Evolutionary conservation across 805 yeast genomes (phyloP), one percentile per base, ranked within the genome.

Genomic region (Starmerella powellii): DNA sequence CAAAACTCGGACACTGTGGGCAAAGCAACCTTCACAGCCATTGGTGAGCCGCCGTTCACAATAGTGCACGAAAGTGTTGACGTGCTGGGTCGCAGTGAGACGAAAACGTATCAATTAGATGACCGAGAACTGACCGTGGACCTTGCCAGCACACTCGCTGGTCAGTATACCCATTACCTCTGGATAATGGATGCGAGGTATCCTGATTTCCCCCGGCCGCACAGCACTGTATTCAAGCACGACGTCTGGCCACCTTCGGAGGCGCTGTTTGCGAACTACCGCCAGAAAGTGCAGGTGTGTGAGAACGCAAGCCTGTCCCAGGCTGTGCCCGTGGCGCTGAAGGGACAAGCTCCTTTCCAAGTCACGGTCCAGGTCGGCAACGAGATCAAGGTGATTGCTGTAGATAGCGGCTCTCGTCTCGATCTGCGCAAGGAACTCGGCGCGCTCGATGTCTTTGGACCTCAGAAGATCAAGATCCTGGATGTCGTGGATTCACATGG

Each of bases 11-110:
- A 33, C 29, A 17, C 18, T 3, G 17, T n/a, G n/a, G 15, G 21
- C 8, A 31, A 23, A 1, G 6, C 32, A 1, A 16, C 38, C 6
- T 21, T 18, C 3, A 32, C 51, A 13, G 26, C 46, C 13, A 17
- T 28, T n/a, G 59, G 59, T 13, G 46, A 47, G 37, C 44, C 56
- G 4, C 59, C 59, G 10, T 55, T 54, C 46, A 46, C 45, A 13
- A 34, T 55, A 5, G 28, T 48, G 33, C 52, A 47, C 31, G 56
- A 49, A 32, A 27, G 21, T 4, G 47, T 42, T 4, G 50, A 49
- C 29, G 54, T 55, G 51, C 19, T 20, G 3, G 46, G 48, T n/a
- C 24, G 28, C 20, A 41, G 45, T 18, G 35, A 37, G 12, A 24
- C 33, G 4, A 23, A 18, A 27, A 47, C 27, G 3, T 12, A 26